These are phyloP conservation scores for Jatropha curcas DNA, from an alignment of 345 rosid species.

Conservation along the genomic window DNA sequence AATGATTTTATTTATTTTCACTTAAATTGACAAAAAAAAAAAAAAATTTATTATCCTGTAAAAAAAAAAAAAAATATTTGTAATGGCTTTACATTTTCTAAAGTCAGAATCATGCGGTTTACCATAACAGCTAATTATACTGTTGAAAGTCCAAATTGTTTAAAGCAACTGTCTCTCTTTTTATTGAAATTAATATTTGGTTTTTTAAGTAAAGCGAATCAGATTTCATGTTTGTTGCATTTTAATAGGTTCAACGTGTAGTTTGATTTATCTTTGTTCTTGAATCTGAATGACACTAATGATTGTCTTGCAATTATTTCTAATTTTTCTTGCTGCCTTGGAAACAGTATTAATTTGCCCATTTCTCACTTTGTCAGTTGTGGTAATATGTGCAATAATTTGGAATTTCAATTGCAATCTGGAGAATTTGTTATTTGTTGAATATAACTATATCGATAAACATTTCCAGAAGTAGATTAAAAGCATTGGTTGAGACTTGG, in stretches of 20 bases:
- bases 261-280: not conserved
- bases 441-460: not conserved
- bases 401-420: not conserved
- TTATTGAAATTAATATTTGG: not conserved
- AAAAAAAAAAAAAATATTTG: no score
- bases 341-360: not conserved
- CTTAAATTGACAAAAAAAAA: no score
- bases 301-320: not conserved
- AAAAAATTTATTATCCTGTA: no score
- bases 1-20: no score
- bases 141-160: no score
- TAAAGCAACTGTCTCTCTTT: no score
- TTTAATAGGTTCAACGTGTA: not conserved
- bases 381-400: not conserved
- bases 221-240: no score
- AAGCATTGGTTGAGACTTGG: not conserved
- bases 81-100: no score
- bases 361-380: not conserved
- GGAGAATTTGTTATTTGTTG: not conserved
- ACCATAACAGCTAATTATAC: no score
- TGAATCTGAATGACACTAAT: not conserved
- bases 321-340: not conserved
- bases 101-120: no score
- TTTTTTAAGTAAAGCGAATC: no score
- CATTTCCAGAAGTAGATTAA: not conserved